A percentile compares a stretch with the other conserved stretches of the same genome.
Evolutionary conservation across 768 basidiomycete species (phyloP).

Genomic region (Gelatoporia subvermispora): DNA sequence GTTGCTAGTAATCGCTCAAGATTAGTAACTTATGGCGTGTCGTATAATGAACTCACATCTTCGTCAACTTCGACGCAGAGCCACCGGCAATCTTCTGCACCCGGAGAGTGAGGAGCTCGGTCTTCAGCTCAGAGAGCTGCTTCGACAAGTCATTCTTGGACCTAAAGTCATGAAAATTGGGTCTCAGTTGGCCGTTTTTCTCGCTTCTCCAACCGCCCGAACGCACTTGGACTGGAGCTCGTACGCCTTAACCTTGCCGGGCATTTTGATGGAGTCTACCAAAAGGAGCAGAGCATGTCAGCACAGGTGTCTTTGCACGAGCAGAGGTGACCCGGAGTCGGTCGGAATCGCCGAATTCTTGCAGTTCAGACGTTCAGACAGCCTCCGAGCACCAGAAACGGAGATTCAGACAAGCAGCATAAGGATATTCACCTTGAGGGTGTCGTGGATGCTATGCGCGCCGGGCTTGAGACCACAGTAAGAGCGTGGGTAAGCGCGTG

Average conservation of each 20-base stretch:
- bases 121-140: conserved; percentile 91
- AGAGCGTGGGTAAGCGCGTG: conserved; percentile 26
- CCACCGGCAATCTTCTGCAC: conserved; percentile 99
- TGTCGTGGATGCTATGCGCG: conserved; percentile 27
- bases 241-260: conserved; percentile 92
- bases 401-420: background rate
- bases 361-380: background rate
- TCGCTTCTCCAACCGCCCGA: background rate
- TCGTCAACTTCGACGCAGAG: conserved; percentile 91
- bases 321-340: conserved; percentile 1
- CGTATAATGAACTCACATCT: conserved; percentile 67
- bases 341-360: conserved; percentile 1
- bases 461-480: conserved; percentile 17
- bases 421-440: conserved; percentile 33
- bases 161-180: conserved; percentile 37
- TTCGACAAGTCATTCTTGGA: conserved; percentile 95
- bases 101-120: conserved; percentile 87
- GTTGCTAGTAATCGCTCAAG: conserved; percentile 46
- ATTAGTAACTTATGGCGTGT: background rate
- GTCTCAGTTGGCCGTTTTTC: background rate
- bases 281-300: conserved; percentile 15
- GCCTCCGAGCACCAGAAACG: conserved; percentile 8
- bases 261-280: conserved; percentile 45
- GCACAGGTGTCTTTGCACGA: conserved; percentile 1
- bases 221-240: conserved; percentile 93